A percentile compares a stretch with the other conserved stretches of the same genome.
Conservation (phyloP, 371 early-diverging fungal genomes). For the Gilbertella persicaria region DNA sequence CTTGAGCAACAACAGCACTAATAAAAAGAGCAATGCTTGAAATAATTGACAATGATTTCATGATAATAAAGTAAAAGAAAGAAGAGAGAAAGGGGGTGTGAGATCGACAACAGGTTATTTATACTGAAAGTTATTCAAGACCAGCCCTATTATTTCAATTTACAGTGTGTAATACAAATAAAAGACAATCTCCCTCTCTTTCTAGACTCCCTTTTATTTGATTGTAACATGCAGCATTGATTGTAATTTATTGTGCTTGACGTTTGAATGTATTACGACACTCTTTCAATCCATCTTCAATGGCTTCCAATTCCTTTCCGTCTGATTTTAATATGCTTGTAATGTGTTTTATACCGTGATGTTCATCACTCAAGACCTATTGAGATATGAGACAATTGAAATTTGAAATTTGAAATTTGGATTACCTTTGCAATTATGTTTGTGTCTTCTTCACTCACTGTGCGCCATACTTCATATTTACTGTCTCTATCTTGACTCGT, state of each 20-base stretch:
- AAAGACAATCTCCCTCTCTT: too few species aligned
- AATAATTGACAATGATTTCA: slow-evolving; percentile 20
- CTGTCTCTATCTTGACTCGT: neutral
- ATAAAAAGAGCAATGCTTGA: slow-evolving; percentile 18
- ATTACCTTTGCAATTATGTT: slow-evolving; percentile 20
- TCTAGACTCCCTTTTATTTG: too few species aligned
- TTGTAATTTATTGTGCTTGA: too few species aligned
- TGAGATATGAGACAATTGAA: too few species aligned
- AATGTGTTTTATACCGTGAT: slow-evolving; percentile 20
- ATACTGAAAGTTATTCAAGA: too few species aligned
- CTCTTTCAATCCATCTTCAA: slow-evolving; percentile 17
- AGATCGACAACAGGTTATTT: too few species aligned
- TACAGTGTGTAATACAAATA: too few species aligned
- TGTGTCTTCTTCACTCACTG: slow-evolving; percentile 23
- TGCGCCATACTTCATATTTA: slow-evolving; percentile 22
- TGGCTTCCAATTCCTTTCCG: slow-evolving; percentile 18
- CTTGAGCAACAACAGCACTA: slow-evolving; percentile 33
- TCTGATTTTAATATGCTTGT: slow-evolving; percentile 16
- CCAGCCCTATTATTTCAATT: too few species aligned
- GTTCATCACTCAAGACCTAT: slow-evolving; percentile 23
- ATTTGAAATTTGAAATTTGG: neutral
- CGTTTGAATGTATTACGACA: too few species aligned
- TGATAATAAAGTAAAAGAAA: neutral
- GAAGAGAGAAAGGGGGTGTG: slow-evolving; percentile 8
- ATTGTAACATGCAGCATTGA: too few species aligned